Percentiles rank a stretch among this genome's conserved stretches.
These are phyloP conservation scores for Plasmodium falciparum DNA, from an alignment of 169 alveolate genomes.

Conservation along the genomic window DNA sequence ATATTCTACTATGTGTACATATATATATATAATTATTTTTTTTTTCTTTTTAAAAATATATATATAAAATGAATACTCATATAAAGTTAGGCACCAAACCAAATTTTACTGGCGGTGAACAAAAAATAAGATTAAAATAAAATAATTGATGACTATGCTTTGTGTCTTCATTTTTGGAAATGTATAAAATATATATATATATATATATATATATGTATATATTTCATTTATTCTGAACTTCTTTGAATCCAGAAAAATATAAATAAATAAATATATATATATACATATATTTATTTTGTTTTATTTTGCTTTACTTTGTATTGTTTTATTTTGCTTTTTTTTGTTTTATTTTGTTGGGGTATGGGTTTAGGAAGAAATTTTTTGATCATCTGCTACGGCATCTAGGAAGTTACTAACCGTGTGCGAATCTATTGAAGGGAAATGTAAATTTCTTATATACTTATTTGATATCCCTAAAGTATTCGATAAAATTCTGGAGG, in stretches of 20 bases:
- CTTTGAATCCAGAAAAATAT: not conserved
- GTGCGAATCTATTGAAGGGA: conserved; percentile 42
- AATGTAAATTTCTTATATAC: conserved; percentile 41
- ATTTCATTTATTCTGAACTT: not conserved
- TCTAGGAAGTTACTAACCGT: conserved; percentile 48
- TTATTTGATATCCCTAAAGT: conserved; percentile 56
- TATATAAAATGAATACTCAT: too few relatives aligned
- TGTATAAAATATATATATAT: not conserved
- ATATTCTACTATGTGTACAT: not conserved
- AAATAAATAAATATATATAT: not conserved
- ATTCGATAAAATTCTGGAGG: conserved; percentile 45
- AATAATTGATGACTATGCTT: not conserved
- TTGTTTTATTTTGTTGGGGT: not conserved
- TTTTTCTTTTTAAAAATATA: too few relatives aligned
- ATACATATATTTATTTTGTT: not conserved
- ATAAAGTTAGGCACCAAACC: too few relatives aligned
- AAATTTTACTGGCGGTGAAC: too few relatives aligned
- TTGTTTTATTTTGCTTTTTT: not conserved
- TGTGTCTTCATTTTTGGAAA: not conserved
- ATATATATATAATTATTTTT: not conserved
- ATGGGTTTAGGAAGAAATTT: conserved; percentile 21
- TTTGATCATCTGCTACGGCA: conserved; percentile 64
- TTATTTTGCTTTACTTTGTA: not conserved
- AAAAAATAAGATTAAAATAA: too few relatives aligned
- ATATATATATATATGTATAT: not conserved